Percentiles rank a stretch among this genome's conserved stretches.
These are phyloP conservation scores for Lactarius hengduanensis DNA, from an alignment of 768 basidiomycete species.

Conservation along the genomic window DNA sequence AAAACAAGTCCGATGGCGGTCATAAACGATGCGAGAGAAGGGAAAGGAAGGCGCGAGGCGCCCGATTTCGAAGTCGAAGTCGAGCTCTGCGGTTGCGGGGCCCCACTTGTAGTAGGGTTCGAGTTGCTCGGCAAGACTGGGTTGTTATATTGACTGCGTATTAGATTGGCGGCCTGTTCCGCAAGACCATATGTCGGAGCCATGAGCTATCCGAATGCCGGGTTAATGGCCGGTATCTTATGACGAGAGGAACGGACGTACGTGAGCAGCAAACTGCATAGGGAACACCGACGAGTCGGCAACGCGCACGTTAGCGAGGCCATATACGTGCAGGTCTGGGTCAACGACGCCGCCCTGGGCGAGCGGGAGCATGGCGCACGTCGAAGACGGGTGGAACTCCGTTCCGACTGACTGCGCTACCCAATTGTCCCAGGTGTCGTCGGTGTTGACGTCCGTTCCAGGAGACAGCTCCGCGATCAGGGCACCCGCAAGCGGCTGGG, in stretches of 20 bases:
- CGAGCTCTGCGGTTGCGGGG: background rate
- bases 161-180: conserved; percentile 42
- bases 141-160: conserved; percentile 39
- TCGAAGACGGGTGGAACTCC: conserved; percentile 60
- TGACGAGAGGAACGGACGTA: conserved; percentile 24
- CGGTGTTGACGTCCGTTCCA: conserved; percentile 49
- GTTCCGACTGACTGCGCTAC: conserved; percentile 44
- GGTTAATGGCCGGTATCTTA: background rate
- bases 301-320: conserved; percentile 55
- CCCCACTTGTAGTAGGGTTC: background rate
- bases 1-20: background rate
- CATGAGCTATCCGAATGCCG: conserved; percentile 10
- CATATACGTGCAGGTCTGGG: conserved; percentile 54
- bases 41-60: background rate
- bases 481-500: conserved; percentile 48
- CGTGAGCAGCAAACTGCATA: conserved; percentile 50
- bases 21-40: background rate
- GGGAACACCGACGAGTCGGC: conserved; percentile 59
- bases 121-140: conserved; percentile 28
- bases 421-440: conserved; percentile 57
- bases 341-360: conserved; percentile 58
- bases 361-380: conserved; percentile 58
- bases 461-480: conserved; percentile 51
- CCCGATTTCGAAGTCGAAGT: background rate
- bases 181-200: conserved; percentile 20